These are phyloP conservation scores for Mortierella alpina DNA, from an alignment of 192 early-diverging fungal species.

Conservation along the genomic window DNA sequence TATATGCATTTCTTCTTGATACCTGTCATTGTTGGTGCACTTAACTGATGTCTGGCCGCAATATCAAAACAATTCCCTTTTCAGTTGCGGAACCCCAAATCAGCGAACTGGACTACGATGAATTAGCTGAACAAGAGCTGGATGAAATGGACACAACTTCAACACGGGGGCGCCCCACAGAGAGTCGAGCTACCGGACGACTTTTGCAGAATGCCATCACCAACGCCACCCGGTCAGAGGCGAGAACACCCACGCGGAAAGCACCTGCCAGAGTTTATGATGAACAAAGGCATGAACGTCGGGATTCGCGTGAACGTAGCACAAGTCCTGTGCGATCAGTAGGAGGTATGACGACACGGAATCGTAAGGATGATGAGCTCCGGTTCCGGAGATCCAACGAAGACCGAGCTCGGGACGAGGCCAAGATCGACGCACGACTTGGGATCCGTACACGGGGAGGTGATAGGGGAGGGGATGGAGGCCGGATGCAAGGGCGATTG, in stretches of 20 bases:
- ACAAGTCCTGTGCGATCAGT: constrained; percentile 26
- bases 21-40: neutral
- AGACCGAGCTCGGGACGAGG: constrained; percentile 25
- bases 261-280: constrained; percentile 41
- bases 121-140: neutral
- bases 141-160: neutral
- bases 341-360: constrained; percentile 10
- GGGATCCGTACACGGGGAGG: constrained; percentile 5
- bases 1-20: neutral
- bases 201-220: constrained; percentile 42
- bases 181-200: constrained; percentile 7
- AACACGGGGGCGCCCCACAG: neutral
- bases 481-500: constrained; percentile 9
- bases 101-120: too few relatives aligned
- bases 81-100: neutral
- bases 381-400: constrained; percentile 35
- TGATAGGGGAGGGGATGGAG: constrained; percentile 7
- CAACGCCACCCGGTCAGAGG: constrained; percentile 25
- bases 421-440: constrained; percentile 33
- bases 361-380: constrained; percentile 14
- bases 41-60: too few relatives aligned
- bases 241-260: constrained; percentile 6
- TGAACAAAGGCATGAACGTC: constrained; percentile 2
- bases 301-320: constrained; percentile 23
- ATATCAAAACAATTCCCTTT: neutral